Evolutionary conservation across 176 grass and related monocot species (phyloP), one percentile per base, ranked within the genome.

Genomic region (Musa beccarii): DNA sequence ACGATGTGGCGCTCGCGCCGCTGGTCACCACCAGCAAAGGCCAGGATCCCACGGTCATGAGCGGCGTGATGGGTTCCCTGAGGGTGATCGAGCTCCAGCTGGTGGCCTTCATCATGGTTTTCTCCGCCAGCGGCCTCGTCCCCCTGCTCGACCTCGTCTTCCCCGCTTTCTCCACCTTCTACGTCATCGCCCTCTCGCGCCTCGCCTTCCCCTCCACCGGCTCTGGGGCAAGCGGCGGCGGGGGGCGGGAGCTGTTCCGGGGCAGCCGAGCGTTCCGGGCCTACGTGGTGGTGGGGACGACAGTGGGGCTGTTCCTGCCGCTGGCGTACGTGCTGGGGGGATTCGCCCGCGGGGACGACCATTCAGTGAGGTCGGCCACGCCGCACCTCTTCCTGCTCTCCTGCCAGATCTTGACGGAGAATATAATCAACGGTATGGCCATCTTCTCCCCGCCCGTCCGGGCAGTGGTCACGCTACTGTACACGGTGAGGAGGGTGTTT

Each of bases 21-120:
- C 0, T 50, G 19, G 52, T 19, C 2, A 25, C 6, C 34, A 49
- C 24, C 2, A 26, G 11, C 72, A 56, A 74, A 23, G 11, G 2
- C 9, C 21, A 13, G 1, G 52, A 23, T 0, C 22, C 6, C 9
- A 2, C 72, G 9, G 54, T 61, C 15, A 20, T 75, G 20, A 88
- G 94, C 63, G 84, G 88, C 63, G 80, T 85, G 54, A 93, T 93
- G 94, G 94, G 90, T 0, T 98, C 90, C 11, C 78, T 98, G 22
- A 86, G 94, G 26, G 86, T 98, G 49, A 93, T 98, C 82, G 94
- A 98, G 88, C 80, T 98, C 19, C 94, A 98, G 76, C 86, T 98
- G 9, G 90, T 98, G 11, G 88, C 88, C 77, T 98, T 98, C 84
- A 93, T 98, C 88, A 85, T 98, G 94, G 94, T 98, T 20, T 98